Evolutionary conservation across 2,329 filamentous ascomycete genomes (phyloP), one percentile per base, ranked within the genome.

Genomic region (Gremmenia infestans): DNA sequence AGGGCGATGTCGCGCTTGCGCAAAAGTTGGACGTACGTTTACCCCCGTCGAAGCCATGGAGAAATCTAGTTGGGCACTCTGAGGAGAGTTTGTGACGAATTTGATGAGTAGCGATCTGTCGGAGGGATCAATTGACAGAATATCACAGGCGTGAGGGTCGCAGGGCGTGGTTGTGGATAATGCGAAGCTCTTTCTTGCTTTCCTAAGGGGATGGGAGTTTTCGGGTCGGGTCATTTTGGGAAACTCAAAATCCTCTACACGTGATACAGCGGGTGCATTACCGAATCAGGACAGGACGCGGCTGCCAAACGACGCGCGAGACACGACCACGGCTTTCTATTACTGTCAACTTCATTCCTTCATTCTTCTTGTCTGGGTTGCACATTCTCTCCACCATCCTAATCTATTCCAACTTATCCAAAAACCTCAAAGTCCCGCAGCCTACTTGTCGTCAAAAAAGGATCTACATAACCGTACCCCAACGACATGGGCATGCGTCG

Each of bases 31-130:
- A 74, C 77, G 69, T 76, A 80, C 78, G 68, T 80, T 80, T 60
- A 79, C 74, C 60, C 77, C 77, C 61, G 76, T 74, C 57, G 77
- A 77, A 67, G 75, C 66, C 68, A 71, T 71, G 46, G 56, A 50
- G 6, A 51, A 57, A 50, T 50, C 28, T 32, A 32, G 28, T 57
- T 52, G 54, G 45, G 11, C 50, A 56, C 47, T 46, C 36, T 50
- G 37, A 42, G 55, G 58, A 60, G 57, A 32, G 57, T 51, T 45
- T 23, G 32, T 50, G 47, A 52, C 49, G 53, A 46, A 42, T 57
- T 37, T 23, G 53, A 47, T 52, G 42, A 48, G 57, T 25, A 51
- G 56, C 50, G 43, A 56, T 55, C 48, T 53, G 50, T 59, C 62
- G 49, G 53, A 36, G 40, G 45, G 51, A 49, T 62, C 64, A 68